Evolutionary conservation across 148 eudicot species (phyloP).

Genomic region (Beta vulgaris): DNA sequence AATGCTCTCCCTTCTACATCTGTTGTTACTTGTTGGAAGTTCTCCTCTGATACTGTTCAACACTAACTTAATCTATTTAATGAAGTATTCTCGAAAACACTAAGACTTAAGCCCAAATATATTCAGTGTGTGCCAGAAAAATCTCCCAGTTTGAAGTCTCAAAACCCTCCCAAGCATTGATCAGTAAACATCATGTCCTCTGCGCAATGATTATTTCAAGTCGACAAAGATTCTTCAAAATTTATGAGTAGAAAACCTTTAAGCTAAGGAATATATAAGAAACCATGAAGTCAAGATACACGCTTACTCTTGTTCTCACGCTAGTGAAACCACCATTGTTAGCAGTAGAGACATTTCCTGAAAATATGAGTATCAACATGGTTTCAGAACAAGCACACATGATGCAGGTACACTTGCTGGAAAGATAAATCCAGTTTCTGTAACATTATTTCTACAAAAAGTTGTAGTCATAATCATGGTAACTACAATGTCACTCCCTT

Average conservation of each 20-base stretch:
- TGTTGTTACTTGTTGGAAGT: not conserved
- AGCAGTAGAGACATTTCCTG: slow-evolving; percentile 86
- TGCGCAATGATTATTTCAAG: not conserved
- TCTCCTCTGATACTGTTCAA: not conserved
- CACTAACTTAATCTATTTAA: not conserved
- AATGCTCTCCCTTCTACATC: not conserved
- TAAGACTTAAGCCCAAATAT: not conserved
- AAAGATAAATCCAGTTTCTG: not conserved
- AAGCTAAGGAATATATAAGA: not conserved
- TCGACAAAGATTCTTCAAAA: not conserved
- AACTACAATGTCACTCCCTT: no score
- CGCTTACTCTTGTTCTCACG: slow-evolving; percentile 71
- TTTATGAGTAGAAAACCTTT: not conserved
- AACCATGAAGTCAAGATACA: slow-evolving; percentile 7
- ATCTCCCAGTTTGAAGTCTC: not conserved
- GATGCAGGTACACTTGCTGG: not conserved
- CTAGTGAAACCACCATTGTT: slow-evolving; percentile 96
- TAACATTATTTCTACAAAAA: no score
- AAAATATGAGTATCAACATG: not conserved
- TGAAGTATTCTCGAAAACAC: not conserved
- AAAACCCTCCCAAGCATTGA: not conserved
- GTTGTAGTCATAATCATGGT: no score
- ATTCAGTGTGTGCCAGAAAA: no score
- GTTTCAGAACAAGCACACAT: not conserved
- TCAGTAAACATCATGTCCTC: not conserved